These are phyloP conservation scores for Gaertneriomyces semiglobifer DNA, from an alignment of 192 early-diverging fungal genomes.

Conservation along the genomic window DNA sequence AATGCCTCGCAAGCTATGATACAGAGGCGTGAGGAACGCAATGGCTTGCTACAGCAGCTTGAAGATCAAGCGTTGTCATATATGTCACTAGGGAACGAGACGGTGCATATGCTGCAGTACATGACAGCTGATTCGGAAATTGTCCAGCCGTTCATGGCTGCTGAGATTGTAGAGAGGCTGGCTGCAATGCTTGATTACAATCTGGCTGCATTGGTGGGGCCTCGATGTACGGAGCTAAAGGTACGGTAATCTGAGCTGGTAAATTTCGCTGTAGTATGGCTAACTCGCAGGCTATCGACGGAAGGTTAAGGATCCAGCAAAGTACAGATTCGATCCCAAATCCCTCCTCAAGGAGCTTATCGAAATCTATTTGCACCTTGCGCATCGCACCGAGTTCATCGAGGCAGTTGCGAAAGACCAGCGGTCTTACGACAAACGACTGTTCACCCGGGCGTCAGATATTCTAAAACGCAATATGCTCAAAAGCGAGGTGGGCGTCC, in stretches of 20 bases:
- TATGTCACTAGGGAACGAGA: slow-evolving; percentile 85
- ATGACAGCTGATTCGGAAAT: slow-evolving; percentile 68
- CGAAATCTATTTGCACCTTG: slow-evolving; percentile 79
- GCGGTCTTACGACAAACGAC: slow-evolving; percentile 73
- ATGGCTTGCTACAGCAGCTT: slow-evolving; percentile 50
- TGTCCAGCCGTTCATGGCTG: slow-evolving; percentile 79
- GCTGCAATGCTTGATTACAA: slow-evolving; percentile 99
- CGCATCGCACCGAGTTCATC: slow-evolving; percentile 66
- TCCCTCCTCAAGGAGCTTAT: slow-evolving; percentile 77
- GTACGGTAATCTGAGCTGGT: slow-evolving; percentile 36
- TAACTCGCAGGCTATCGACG: neutral
- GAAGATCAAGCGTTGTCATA: slow-evolving; percentile 87
- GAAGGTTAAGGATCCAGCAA: slow-evolving; percentile 74
- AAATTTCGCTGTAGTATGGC: neutral
- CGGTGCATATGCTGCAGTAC: slow-evolving; percentile 87
- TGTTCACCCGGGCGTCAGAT: slow-evolving; percentile 69
- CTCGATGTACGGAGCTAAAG: slow-evolving; percentile 84
- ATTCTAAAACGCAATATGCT: slow-evolving; percentile 65
- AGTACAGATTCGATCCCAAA: slow-evolving; percentile 88
- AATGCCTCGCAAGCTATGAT: slow-evolving; percentile 23
- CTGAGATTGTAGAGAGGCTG: slow-evolving; percentile 85
- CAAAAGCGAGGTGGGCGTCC: slow-evolving; percentile 43
- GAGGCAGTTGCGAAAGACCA: slow-evolving; percentile 78
- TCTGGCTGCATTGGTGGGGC: slow-evolving; percentile 82
- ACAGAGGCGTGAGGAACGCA: slow-evolving; percentile 62